phyloP scores from a whole-genome alignment of 108 stramenopile genomes.

The Phaeodactylum tricornutum region DNA sequence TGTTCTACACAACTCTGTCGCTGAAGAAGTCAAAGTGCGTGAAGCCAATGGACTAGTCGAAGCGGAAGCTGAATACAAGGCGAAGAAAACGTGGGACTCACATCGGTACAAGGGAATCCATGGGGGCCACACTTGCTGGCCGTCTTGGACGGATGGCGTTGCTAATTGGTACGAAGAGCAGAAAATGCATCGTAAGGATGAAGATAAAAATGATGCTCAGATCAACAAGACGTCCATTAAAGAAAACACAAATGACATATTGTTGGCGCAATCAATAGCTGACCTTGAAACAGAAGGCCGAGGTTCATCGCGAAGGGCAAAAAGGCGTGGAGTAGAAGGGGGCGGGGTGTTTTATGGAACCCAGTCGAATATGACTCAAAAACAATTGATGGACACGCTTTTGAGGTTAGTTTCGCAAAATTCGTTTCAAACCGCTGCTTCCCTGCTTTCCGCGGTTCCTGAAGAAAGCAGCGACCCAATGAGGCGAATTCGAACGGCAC shows the following conservation, averaged over 20 bases:
- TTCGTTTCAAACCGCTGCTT: constrained; percentile 29
- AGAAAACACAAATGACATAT: neutral
- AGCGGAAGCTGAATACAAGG: constrained; percentile 17
- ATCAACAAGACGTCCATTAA: constrained; percentile 4
- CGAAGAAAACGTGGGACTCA: constrained; percentile 25
- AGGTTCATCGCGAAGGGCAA: constrained; percentile 1
- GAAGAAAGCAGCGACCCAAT: constrained; percentile 60
- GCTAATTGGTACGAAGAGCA: constrained; percentile 13
- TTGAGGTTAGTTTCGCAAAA: constrained; percentile 39
- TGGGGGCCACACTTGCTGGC: constrained; percentile 37
- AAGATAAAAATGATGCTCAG: constrained; percentile 5
- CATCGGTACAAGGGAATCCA: constrained; percentile 41
- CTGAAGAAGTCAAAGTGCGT: neutral
- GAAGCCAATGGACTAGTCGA: neutral
- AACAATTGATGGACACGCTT: constrained; percentile 59
- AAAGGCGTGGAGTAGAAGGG: constrained; percentile 10
- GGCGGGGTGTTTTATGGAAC: constrained; percentile 63
- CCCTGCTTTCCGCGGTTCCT: constrained; percentile 35
- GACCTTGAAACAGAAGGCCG: constrained; percentile 5
- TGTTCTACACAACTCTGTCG: neutral
- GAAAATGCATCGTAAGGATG: constrained; percentile 9
- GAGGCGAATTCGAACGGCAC: constrained; percentile 45
- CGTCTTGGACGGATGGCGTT: constrained; percentile 23
- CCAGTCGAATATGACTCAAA: constrained; percentile 54
- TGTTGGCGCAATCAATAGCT: constrained; percentile 1